Conservation (phyloP, 2,329 filamentous ascomycete species). For the Sporothrix protearum region DNA sequence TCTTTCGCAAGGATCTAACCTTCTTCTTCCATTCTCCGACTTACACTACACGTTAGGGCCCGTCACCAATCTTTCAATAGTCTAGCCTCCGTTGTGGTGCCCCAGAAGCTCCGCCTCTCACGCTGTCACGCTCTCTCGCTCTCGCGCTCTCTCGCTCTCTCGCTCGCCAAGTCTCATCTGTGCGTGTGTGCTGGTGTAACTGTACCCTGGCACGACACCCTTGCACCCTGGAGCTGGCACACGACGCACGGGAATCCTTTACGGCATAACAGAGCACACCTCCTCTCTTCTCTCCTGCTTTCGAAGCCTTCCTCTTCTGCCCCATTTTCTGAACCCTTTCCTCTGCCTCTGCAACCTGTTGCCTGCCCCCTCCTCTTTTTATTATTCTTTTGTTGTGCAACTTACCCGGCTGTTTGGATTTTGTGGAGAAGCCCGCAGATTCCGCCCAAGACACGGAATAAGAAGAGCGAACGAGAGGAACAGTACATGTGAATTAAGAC, state of each 20-base stretch:
- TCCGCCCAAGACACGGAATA: background rate
- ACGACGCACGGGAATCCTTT: background rate
- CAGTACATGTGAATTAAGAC: background rate
- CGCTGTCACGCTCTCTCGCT: too few species aligned
- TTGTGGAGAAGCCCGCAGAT: constrained; percentile 21
- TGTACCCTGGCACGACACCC: background rate
- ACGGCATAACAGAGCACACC: background rate
- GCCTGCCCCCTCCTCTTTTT: background rate
- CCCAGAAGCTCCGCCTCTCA: background rate
- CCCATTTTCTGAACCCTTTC: background rate
- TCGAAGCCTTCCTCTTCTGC: background rate
- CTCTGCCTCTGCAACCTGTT: background rate
- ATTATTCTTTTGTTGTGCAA: too few species aligned
- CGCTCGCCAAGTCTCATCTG: background rate
- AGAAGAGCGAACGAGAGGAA: background rate
- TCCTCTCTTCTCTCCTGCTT: background rate
- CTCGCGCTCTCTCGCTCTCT: too few species aligned
- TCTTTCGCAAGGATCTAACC: too few species aligned
- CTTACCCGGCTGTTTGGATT: constrained; percentile 26
- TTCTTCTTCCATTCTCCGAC: background rate
- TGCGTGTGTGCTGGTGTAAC: background rate
- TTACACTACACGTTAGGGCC: background rate
- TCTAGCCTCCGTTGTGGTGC: background rate
- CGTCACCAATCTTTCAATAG: constrained; percentile 9
- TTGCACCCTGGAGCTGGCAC: background rate